These are phyloP conservation scores for Bruguiera hainesii DNA, from an alignment of 441 rosid genomes.

Conservation along the genomic window DNA sequence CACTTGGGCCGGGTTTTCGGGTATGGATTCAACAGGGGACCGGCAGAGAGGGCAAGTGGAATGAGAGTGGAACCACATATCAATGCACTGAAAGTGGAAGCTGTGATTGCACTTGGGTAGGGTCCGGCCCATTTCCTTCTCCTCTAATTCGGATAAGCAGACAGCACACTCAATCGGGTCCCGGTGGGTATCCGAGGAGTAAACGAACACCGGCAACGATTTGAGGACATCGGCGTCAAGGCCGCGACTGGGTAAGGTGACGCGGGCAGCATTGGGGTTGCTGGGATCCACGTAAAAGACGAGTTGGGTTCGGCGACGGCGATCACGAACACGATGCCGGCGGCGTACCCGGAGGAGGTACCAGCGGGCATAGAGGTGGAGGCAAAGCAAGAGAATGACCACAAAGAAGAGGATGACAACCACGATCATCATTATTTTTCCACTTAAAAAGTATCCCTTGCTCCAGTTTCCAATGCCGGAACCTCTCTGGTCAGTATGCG, in stretches of 20 bases:
- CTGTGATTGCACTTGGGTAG: slow-evolving; percentile 70
- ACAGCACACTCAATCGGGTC: slow-evolving; percentile 68
- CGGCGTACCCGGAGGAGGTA: slow-evolving; percentile 63
- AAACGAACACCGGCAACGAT: slow-evolving; percentile 58
- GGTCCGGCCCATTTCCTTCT: slow-evolving; percentile 57
- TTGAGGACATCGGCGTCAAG: slow-evolving; percentile 56
- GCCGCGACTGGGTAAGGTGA: slow-evolving; percentile 37
- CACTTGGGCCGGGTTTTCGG: slow-evolving; percentile 11
- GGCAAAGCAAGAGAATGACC: slow-evolving; percentile 53
- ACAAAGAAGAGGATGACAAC: slow-evolving; percentile 70
- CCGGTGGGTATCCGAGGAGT: slow-evolving; percentile 30
- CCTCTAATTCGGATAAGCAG: slow-evolving; percentile 69
- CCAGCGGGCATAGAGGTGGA: slow-evolving; percentile 85
- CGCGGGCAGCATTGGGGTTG: slow-evolving; percentile 21
- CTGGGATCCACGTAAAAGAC: slow-evolving; percentile 53
- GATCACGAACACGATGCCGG: slow-evolving; percentile 46
- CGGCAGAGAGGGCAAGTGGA: slow-evolving; percentile 84
- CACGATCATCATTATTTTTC: slow-evolving; percentile 69
- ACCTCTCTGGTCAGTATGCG: background rate
- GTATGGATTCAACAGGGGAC: slow-evolving; percentile 40
- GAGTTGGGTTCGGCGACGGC: slow-evolving; percentile 44
- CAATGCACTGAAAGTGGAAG: slow-evolving; percentile 69
- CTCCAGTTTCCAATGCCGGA: background rate
- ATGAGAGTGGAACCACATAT: slow-evolving; percentile 85
- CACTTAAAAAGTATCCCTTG: slow-evolving; percentile 50